phyloP scores from a whole-genome alignment of 192 early-diverging fungal species.

The Coemansia sp. region DNA sequence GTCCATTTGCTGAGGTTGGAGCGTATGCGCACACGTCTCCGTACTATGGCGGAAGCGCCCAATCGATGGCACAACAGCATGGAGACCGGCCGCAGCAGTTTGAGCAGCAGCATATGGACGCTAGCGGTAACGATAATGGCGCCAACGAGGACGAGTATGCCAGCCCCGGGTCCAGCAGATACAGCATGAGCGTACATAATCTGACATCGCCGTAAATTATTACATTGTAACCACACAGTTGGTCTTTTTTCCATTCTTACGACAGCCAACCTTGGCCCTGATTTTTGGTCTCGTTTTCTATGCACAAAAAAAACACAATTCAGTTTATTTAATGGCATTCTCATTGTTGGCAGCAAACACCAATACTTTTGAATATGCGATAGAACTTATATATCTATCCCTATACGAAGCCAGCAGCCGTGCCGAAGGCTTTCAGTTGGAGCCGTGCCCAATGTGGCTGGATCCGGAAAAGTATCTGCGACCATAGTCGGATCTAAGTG shows the following conservation, averaged over 20 bases:
- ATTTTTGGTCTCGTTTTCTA: too few species aligned
- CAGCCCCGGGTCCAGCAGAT: slow-evolving; percentile 25
- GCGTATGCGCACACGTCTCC: not conserved
- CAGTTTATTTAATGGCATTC: too few species aligned
- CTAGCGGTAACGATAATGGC: not conserved
- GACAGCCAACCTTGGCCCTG: too few species aligned
- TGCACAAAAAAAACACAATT: too few species aligned
- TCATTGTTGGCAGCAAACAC: slow-evolving; percentile 3
- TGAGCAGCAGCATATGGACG: slow-evolving; percentile 15
- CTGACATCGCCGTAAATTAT: slow-evolving; percentile 35
- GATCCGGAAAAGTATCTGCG: too few species aligned
- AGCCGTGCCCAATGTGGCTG: slow-evolving; percentile 18
- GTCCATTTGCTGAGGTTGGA: not conserved
- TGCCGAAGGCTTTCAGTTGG: slow-evolving; percentile 3
- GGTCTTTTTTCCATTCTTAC: not conserved
- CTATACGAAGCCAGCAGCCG: not conserved
- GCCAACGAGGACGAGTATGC: slow-evolving; percentile 13
- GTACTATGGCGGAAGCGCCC: not conserved
- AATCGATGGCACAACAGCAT: not conserved
- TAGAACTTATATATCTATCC: not conserved
- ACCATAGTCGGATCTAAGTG: slow-evolving; percentile 16
- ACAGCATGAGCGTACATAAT: slow-evolving; percentile 54
- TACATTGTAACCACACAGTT: not conserved
- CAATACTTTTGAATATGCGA: not conserved
- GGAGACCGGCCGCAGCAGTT: slow-evolving; percentile 1